These are phyloP conservation scores for Fusarium mundagurra DNA, from an alignment of 2,329 filamentous ascomycete genomes.

Conservation along the genomic window DNA sequence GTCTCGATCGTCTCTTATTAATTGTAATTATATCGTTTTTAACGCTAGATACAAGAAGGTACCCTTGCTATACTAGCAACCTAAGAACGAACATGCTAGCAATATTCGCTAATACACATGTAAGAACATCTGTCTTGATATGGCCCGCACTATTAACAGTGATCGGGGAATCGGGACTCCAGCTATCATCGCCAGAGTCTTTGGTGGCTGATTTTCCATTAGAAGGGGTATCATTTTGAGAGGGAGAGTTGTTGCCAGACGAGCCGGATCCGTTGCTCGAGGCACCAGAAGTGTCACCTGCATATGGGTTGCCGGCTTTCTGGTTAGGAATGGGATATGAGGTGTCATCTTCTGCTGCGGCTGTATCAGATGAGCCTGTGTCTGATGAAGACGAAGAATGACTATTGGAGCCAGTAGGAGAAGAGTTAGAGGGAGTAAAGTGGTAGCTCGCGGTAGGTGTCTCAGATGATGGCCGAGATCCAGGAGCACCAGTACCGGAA, in stretches of 20 bases:
- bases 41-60: neutral
- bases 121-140: neutral
- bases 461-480: neutral
- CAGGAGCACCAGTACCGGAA: neutral
- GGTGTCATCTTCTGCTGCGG: rapidly evolving
- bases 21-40: neutral
- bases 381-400: neutral
- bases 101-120: neutral
- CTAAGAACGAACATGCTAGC: neutral
- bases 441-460: neutral
- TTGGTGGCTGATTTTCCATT: neutral
- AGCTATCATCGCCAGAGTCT: neutral
- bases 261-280: neutral
- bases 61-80: neutral
- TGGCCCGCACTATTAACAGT: neutral
- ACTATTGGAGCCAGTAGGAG: neutral
- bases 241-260: neutral
- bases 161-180: neutral
- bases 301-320: neutral
- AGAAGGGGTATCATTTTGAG: neutral
- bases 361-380: neutral
- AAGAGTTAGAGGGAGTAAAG: neutral
- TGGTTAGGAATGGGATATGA: neutral
- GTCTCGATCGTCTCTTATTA: neutral
- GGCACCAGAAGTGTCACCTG: neutral